phyloP scores from a whole-genome alignment of 2,329 filamentous ascomycete genomes.

The Arthrobotrys iridis region DNA sequence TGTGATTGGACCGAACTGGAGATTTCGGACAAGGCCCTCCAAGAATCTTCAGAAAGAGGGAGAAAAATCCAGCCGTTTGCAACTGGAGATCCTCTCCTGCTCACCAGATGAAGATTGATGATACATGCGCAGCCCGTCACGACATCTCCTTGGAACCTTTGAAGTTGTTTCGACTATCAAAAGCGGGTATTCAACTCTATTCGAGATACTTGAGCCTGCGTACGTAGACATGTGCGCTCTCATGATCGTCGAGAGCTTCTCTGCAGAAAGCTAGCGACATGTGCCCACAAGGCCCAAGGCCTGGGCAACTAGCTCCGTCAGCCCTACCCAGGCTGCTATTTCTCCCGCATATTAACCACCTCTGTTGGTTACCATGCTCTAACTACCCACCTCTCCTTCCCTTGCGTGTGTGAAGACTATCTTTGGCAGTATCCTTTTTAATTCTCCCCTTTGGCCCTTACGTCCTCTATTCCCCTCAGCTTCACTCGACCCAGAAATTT shows the following conservation, averaged over 20 bases:
- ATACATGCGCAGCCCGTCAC: not conserved
- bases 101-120: slow-evolving; percentile 4
- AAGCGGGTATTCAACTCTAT: not conserved
- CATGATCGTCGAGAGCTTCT: slow-evolving; percentile 13
- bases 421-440: slow-evolving; percentile 15
- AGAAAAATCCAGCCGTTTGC: slow-evolving; percentile 17
- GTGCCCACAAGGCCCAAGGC: slow-evolving; percentile 25
- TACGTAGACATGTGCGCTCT: slow-evolving; percentile 7
- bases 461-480: not conserved
- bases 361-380: not conserved
- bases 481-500: slow-evolving; percentile 13
- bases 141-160: not conserved
- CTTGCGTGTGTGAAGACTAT: slow-evolving; percentile 37
- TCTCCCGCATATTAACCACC: slow-evolving; percentile 38
- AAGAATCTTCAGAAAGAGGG: not conserved
- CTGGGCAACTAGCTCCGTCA: slow-evolving; percentile 50
- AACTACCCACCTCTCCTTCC: slow-evolving; percentile 23
- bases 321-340: slow-evolving; percentile 53
- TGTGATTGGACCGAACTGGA: slow-evolving; percentile 20
- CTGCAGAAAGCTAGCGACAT: slow-evolving; percentile 26
- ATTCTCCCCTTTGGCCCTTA: not conserved
- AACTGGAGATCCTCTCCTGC: slow-evolving; percentile 5
- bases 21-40: not conserved
- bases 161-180: not conserved
- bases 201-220: not conserved